Evolutionary conservation across 257 asterid genomes (phyloP).

Genomic region (Linderniella brevidens): DNA sequence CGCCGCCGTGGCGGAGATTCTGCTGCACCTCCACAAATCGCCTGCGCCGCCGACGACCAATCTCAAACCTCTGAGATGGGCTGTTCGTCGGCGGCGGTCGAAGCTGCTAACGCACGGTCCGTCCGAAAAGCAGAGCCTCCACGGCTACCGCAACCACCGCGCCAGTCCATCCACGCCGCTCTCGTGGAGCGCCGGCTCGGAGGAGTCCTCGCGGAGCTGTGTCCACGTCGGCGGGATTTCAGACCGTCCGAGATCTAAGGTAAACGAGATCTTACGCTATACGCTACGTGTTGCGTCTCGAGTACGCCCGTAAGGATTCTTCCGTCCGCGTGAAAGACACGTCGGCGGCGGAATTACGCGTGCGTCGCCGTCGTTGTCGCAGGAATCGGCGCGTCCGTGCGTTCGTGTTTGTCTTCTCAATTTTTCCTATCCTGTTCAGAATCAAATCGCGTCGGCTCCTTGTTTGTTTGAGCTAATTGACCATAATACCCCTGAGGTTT

Average conservation of each 20-base stretch:
- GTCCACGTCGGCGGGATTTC: background rate
- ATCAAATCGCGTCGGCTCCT: too few relatives aligned
- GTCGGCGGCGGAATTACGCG: too few relatives aligned
- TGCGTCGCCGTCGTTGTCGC: too few relatives aligned
- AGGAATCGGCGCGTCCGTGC: too few relatives aligned
- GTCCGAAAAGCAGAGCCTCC: background rate
- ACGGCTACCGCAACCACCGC: background rate
- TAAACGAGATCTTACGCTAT: background rate
- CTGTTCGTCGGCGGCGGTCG: slow-evolving; percentile 2
- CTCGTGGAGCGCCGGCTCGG: slow-evolving; percentile 3
- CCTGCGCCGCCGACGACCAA: background rate
- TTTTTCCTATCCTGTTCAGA: too few relatives aligned
- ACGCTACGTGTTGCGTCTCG: too few relatives aligned
- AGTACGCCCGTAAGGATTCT: too few relatives aligned
- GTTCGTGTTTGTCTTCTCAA: too few relatives aligned
- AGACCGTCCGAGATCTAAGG: background rate
- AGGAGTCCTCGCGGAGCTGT: background rate
- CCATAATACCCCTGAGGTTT: slow-evolving; percentile 28
- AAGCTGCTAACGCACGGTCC: background rate
- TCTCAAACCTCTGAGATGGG: background rate
- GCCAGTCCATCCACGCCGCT: slow-evolving; percentile 6
- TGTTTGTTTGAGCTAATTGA: slow-evolving; percentile 7
- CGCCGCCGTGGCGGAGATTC: slow-evolving; percentile 1
- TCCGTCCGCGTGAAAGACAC: too few relatives aligned
- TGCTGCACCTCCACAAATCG: background rate